A percentile compares a stretch with the other conserved stretches of the same genome.
Conservation (phyloP, 1,284 basidiomycete species). For the Termitomyces sp. region DNA sequence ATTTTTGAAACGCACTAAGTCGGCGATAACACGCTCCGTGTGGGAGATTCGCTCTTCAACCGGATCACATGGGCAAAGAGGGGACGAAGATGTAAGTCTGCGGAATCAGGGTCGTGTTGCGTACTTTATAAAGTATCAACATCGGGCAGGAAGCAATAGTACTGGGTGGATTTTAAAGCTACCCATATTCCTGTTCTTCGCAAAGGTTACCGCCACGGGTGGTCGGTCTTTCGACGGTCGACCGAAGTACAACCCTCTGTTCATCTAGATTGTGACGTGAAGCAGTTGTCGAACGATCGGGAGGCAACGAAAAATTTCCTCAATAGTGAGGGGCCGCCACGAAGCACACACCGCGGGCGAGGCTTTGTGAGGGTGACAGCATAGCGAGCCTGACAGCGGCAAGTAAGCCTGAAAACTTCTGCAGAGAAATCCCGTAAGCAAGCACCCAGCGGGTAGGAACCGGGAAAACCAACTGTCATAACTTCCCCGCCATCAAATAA, state of each 20-base stretch:
- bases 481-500: neutral
- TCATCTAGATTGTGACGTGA: slow-evolving; percentile 2
- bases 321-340: neutral
- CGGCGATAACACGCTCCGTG: neutral
- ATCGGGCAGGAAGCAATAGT: neutral
- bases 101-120: neutral
- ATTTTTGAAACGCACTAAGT: neutral
- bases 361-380: neutral
- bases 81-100: neutral
- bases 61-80: neutral
- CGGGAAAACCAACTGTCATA: neutral
- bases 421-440: neutral
- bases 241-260: neutral
- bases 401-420: neutral
- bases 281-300: neutral
- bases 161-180: neutral
- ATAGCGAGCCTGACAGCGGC: neutral
- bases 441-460: neutral
- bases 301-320: neutral
- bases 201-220: neutral
- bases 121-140: neutral
- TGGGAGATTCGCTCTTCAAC: neutral
- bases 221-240: neutral
- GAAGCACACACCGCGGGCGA: neutral
- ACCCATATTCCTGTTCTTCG: neutral